phyloP scores from a whole-genome alignment of 345 rosid genomes.

The Hypericum perforatum region DNA sequence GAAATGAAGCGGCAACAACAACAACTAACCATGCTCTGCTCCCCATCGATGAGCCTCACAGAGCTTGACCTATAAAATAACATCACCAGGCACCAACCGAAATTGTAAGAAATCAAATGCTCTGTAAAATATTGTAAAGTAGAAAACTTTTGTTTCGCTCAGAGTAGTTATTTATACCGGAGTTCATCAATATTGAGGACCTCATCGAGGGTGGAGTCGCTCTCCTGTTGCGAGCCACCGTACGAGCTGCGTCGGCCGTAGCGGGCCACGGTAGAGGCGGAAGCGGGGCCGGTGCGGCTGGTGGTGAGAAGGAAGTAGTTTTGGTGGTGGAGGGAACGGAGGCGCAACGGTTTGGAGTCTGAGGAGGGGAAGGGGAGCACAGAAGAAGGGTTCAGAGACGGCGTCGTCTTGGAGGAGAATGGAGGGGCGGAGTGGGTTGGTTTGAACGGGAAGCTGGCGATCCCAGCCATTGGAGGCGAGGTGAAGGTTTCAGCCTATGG shows the following conservation, averaged over 20 bases:
- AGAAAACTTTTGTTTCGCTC: no score
- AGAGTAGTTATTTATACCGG: constrained; percentile 25
- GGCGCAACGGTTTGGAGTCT: constrained; percentile 36
- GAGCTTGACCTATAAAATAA: constrained; percentile 45
- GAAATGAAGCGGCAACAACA: not conserved
- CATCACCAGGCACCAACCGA: not conserved
- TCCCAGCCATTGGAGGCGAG: constrained; percentile 52
- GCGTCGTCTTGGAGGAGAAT: constrained; percentile 18
- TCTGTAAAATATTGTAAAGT: not conserved
- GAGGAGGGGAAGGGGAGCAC: constrained; percentile 19
- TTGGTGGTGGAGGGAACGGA: constrained; percentile 28
- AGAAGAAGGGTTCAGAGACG: not conserved
- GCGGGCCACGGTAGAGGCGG: constrained; percentile 32
- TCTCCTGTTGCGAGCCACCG: constrained; percentile 32
- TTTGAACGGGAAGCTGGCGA: constrained; percentile 37
- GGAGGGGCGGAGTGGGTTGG: constrained; percentile 16
- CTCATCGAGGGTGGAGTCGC: constrained; percentile 39
- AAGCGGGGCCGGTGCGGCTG: constrained; percentile 17
- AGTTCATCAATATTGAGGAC: constrained; percentile 56
- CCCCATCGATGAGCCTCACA: constrained; percentile 67
- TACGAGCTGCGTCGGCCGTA: constrained; percentile 43
- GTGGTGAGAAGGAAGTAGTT: constrained; percentile 15
- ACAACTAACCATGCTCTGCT: constrained; percentile 75
- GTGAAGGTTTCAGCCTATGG: not conserved
- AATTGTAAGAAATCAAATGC: not conserved